Conservation (phyloP, 2,329 filamentous ascomycete genomes). For the Eutypa lata region DNA sequence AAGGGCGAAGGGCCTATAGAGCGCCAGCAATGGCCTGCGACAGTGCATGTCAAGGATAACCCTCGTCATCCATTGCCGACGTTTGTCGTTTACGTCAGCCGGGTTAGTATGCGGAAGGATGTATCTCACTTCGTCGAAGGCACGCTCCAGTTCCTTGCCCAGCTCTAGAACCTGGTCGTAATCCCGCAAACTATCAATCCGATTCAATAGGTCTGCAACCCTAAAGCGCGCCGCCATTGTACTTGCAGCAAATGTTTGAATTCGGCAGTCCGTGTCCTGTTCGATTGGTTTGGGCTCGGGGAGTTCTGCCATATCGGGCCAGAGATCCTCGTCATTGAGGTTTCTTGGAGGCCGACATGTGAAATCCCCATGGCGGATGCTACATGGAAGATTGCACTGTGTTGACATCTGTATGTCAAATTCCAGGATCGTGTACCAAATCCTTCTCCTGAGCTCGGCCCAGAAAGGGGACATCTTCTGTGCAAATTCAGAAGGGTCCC, state of each 20-base stretch:
- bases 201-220: conserved; percentile 48
- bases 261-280: conserved; percentile 49
- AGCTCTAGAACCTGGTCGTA: conserved; percentile 52
- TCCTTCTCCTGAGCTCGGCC: conserved; percentile 50
- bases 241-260: conserved; percentile 52
- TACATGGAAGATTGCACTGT: conserved; percentile 48
- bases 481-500: conserved; percentile 53
- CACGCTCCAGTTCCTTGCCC: conserved; percentile 50
- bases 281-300: conserved; percentile 49
- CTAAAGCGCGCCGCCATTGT: conserved; percentile 48
- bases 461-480: conserved; percentile 47
- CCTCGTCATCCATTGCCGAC: conserved; percentile 49
- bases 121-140: conserved; percentile 53
- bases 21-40: conserved; percentile 47
- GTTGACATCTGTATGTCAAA: conserved; percentile 55
- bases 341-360: conserved; percentile 52
- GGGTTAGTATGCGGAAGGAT: conserved; percentile 46
- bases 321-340: conserved; percentile 49
- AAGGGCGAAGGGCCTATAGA: conserved; percentile 54
- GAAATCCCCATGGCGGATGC: conserved; percentile 51
- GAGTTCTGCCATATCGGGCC: conserved; percentile 44
- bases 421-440: conserved; percentile 57
- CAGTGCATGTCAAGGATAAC: conserved; percentile 54
- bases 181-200: conserved; percentile 50
- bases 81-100: conserved; percentile 40